Conservation (phyloP, 2,329 filamentous ascomycete species). For the Botrytis porri region DNA sequence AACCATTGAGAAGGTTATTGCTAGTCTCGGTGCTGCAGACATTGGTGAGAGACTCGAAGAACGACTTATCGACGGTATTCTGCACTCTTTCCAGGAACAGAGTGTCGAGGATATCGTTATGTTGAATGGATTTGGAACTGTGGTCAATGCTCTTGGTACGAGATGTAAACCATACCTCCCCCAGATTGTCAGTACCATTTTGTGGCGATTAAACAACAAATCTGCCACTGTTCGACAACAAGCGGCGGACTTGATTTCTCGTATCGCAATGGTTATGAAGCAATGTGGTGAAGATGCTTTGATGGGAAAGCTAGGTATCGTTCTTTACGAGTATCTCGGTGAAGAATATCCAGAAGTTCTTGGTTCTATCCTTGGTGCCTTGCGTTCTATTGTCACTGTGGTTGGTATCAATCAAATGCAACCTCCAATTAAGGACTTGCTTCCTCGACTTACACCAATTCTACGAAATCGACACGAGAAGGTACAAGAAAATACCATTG, state of each 20-base stretch:
- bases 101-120: conserved; percentile 94
- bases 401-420: conserved; percentile 99
- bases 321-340: conserved; percentile 95
- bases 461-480: conserved; percentile 98
- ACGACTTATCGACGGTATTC: conserved; percentile 88
- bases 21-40: conserved; percentile 87
- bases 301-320: conserved; percentile 91
- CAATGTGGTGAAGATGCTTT: conserved; percentile 95
- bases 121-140: conserved; percentile 95
- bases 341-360: conserved; percentile 98
- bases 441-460: conserved; percentile 95
- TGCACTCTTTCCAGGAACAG: conserved; percentile 97
- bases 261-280: conserved; percentile 98
- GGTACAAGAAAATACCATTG: conserved; percentile 98
- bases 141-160: conserved; percentile 90
- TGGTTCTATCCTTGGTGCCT: conserved; percentile 89
- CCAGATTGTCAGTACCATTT: conserved; percentile 93
- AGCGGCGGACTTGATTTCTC: conserved; percentile 91
- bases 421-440: conserved; percentile 91
- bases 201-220: conserved; percentile 97
- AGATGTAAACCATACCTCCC: conserved; percentile 95
- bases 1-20: conserved; percentile 94
- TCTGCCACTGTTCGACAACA: conserved; percentile 95
- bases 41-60: conserved; percentile 92
- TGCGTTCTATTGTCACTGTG: conserved; percentile 94